phyloP scores from a whole-genome alignment of 768 basidiomycete species.

The Pleurotus eryngii region DNA sequence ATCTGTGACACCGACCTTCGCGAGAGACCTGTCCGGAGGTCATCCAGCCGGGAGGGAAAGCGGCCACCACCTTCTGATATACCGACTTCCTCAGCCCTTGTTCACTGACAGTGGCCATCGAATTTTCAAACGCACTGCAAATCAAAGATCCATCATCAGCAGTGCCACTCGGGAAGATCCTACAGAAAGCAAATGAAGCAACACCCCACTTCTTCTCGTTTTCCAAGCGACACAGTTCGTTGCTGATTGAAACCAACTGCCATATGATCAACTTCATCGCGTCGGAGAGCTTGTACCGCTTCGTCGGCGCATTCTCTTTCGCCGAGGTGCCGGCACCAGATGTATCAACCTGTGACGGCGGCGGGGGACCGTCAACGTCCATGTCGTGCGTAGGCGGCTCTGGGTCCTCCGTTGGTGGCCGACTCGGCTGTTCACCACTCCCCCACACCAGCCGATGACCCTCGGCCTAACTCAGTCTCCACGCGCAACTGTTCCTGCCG shows the following conservation, averaged over 20 bases:
- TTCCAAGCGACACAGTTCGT: slow-evolving; percentile 71
- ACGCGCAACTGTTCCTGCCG: slow-evolving; percentile 53
- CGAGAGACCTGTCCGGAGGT: slow-evolving; percentile 82
- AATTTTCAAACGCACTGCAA: slow-evolving; percentile 56
- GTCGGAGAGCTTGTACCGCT: slow-evolving; percentile 79
- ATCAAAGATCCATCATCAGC: slow-evolving; percentile 2
- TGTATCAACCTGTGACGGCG: slow-evolving; percentile 9
- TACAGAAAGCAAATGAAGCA: slow-evolving; percentile 1
- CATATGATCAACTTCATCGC: slow-evolving; percentile 77
- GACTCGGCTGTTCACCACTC: slow-evolving; percentile 25
- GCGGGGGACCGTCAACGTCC: slow-evolving; percentile 29
- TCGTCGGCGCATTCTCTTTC: slow-evolving; percentile 42
- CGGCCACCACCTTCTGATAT: slow-evolving; percentile 84
- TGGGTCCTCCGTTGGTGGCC: slow-evolving; percentile 41
- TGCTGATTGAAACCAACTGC: slow-evolving; percentile 78
- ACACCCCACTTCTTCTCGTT: slow-evolving; percentile 60
- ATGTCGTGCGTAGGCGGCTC: slow-evolving; percentile 16
- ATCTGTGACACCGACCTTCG: slow-evolving; percentile 58
- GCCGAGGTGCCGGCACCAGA: slow-evolving; percentile 31
- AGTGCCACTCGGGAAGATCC: neutral
- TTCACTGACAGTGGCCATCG: slow-evolving; percentile 70
- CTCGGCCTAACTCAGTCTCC: slow-evolving; percentile 26
- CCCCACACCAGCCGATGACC: slow-evolving; percentile 23
- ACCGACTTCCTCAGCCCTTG: slow-evolving; percentile 77
- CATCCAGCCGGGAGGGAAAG: slow-evolving; percentile 83